These are phyloP conservation scores for Baorangia bicolor DNA, from an alignment of 768 basidiomycete genomes.

Conservation along the genomic window DNA sequence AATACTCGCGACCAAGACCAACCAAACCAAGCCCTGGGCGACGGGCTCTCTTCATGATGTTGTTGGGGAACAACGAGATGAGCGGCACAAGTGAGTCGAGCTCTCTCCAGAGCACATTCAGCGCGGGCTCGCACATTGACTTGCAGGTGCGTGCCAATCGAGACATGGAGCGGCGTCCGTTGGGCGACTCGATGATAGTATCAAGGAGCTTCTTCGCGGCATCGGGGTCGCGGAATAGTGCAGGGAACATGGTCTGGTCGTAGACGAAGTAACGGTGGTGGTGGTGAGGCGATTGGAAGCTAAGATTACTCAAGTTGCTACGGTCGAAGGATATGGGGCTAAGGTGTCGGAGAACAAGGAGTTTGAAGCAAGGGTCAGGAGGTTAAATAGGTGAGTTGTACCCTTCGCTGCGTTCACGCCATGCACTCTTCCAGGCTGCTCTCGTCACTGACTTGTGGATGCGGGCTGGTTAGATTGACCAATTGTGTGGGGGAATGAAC, in stretches of 20 bases:
- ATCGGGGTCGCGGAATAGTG: slow-evolving; percentile 62
- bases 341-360: slow-evolving; percentile 39
- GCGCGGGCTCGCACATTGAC: slow-evolving; percentile 68
- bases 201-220: slow-evolving; percentile 53
- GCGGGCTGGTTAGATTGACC: slow-evolving; percentile 29
- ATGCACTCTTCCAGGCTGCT: slow-evolving; percentile 35
- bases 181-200: slow-evolving; percentile 53
- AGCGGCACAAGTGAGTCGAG: slow-evolving; percentile 73
- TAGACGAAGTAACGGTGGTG: slow-evolving; percentile 44
- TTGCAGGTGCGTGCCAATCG: slow-evolving; percentile 74
- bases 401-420: slow-evolving; percentile 42
- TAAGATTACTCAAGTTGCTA: slow-evolving; percentile 27
- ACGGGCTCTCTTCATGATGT: slow-evolving; percentile 65
- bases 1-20: slow-evolving; percentile 29
- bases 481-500: slow-evolving; percentile 24
- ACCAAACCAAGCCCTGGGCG: slow-evolving; percentile 79
- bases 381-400: slow-evolving; percentile 38
- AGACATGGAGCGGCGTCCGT: slow-evolving; percentile 65
- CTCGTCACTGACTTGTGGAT: slow-evolving; percentile 32
- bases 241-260: slow-evolving; percentile 51
- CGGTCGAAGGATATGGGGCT: slow-evolving; percentile 33
- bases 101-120: slow-evolving; percentile 74
- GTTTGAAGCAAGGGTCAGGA: slow-evolving; percentile 34
- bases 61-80: slow-evolving; percentile 66
- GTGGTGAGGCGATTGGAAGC: slow-evolving; percentile 33